Evolutionary conservation across 257 asterid species (phyloP).

Genomic region (Solanum megistacrolobum): DNA sequence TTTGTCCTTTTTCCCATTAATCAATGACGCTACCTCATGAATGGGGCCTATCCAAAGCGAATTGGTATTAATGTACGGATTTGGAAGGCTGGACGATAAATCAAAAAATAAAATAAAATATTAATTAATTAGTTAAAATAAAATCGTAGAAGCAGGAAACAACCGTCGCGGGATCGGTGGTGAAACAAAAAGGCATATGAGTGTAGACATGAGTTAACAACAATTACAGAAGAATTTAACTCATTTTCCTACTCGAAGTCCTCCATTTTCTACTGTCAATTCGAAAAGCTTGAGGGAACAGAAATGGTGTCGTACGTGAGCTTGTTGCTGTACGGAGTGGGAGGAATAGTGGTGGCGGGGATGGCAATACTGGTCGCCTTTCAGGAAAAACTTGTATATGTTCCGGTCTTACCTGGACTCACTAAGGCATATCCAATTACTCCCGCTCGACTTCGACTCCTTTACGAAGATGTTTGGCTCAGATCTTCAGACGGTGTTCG

Average conservation of each 20-base stretch:
- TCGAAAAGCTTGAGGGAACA: background rate
- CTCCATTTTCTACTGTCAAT: background rate
- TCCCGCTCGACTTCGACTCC: constrained; percentile 81
- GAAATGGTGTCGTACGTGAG: constrained; percentile 71
- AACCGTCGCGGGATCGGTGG: background rate
- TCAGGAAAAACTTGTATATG: constrained; percentile 93
- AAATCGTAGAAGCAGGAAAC: no score
- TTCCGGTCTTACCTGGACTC: constrained; percentile 93
- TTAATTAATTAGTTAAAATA: no score
- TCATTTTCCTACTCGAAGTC: background rate
- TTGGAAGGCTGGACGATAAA: no score
- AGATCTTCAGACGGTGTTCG: constrained; percentile 94
- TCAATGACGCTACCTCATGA: no score
- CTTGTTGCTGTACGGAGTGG: constrained; percentile 66
- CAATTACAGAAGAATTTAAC: background rate
- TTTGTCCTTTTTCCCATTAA: no score
- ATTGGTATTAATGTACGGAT: no score
- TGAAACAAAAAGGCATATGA: background rate
- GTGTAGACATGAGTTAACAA: background rate
- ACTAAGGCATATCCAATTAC: constrained; percentile 78
- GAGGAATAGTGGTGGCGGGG: constrained; percentile 87
- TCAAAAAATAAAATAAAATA: no score
- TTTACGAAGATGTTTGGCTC: constrained; percentile 93
- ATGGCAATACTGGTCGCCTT: constrained; percentile 90
- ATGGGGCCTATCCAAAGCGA: no score